Percentiles rank a stretch among this genome's conserved stretches.
Conservation (phyloP, 2,329 filamentous ascomycete species). For the Juglanconis sp. region DNA sequence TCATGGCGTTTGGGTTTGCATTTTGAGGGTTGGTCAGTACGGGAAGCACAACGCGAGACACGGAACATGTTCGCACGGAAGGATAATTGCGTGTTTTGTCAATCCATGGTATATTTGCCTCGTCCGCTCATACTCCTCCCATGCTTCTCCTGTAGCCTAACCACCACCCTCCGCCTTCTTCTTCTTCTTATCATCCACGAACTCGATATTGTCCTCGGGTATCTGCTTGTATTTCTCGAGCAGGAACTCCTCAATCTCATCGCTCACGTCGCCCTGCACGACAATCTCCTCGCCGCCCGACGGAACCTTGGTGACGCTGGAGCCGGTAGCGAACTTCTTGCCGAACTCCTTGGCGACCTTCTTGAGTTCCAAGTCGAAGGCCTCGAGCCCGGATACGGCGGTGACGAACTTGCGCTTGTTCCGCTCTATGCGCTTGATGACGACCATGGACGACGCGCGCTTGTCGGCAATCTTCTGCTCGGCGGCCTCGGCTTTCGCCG, state of each 20-base stretch:
- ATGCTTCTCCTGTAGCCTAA: constrained; percentile 14
- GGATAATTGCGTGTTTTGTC: neutral
- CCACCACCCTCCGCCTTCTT: constrained; percentile 52
- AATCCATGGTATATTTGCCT: neutral
- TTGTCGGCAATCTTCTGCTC: constrained; percentile 81
- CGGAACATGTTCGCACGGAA: neutral
- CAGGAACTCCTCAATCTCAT: constrained; percentile 90
- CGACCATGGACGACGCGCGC: constrained; percentile 76
- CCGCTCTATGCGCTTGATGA: constrained; percentile 94
- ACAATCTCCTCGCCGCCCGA: constrained; percentile 93
- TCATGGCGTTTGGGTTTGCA: constrained; percentile 20
- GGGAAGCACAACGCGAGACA: constrained; percentile 16
- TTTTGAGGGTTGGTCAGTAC: neutral
- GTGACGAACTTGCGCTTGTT: constrained; percentile 99
- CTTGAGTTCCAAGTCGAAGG: constrained; percentile 88
- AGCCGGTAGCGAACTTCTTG: constrained; percentile 97
- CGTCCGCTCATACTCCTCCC: neutral
- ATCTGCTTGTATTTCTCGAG: constrained; percentile 85
- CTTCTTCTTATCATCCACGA: constrained; percentile 95
- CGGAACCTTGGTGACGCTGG: constrained; percentile 83
- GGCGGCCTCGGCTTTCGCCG: constrained; percentile 84
- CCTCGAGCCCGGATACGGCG: constrained; percentile 83
- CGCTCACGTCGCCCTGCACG: constrained; percentile 93
- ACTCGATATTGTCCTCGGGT: constrained; percentile 91
- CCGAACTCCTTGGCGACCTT: constrained; percentile 93